phyloP scores from a whole-genome alignment of 2,329 filamentous ascomycete genomes.

The Fusarium irregulare region DNA sequence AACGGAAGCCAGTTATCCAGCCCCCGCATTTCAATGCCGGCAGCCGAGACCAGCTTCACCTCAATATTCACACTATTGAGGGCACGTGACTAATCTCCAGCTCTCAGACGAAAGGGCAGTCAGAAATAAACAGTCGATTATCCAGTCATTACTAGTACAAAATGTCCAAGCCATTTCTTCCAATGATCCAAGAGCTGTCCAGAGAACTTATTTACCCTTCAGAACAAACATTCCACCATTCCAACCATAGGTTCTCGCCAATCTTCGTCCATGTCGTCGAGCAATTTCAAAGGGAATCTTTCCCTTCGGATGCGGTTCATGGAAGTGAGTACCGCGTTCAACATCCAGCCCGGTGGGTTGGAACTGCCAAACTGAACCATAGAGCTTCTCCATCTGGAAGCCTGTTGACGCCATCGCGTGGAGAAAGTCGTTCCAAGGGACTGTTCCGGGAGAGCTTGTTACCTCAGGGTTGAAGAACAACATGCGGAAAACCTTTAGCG shows the following conservation, averaged over 20 bases:
- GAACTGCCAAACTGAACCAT: slow-evolving; percentile 11
- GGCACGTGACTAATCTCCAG: neutral
- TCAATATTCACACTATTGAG: neutral
- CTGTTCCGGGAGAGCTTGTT: neutral
- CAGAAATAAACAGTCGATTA: neutral
- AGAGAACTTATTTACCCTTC: neutral
- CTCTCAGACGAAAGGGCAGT: fast-evolving
- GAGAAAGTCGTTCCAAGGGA: neutral
- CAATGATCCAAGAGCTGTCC: neutral
- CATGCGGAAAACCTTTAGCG: neutral
- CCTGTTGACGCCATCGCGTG: neutral
- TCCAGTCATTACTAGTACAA: neutral
- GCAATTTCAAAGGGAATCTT: slow-evolving; percentile 2
- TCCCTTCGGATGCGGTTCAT: neutral
- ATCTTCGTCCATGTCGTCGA: neutral
- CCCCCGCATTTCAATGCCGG: neutral
- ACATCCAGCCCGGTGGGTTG: neutral
- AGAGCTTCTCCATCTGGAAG: neutral
- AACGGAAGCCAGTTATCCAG: neutral
- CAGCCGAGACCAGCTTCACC: neutral
- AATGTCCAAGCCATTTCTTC: neutral
- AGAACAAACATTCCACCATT: slow-evolving; percentile 3
- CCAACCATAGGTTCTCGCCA: slow-evolving; percentile 4
- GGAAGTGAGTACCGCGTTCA: slow-evolving; percentile 2
- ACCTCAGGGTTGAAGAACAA: slow-evolving; percentile 10